Base-by-base conservation (phyloP, 345 rosid genomes). In the Durio zibethinus region DNA sequence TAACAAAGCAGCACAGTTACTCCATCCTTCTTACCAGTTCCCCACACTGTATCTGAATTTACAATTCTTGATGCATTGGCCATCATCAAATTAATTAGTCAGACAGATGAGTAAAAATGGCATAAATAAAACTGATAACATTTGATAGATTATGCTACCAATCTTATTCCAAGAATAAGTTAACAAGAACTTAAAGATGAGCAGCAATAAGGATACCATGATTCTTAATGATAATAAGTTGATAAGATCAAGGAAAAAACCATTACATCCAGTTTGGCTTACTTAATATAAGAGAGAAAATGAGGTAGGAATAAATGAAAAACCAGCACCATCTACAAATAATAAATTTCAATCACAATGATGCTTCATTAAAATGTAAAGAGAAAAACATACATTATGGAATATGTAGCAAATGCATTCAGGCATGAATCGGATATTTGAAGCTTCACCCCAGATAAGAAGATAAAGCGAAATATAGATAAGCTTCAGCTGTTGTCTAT, bases 401-500 rank as follows among this genome's bases (percentile, higher is more conserved):
- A 96, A 94, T 72, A 96, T 94, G 89, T 92, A 96, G 92, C 99
- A 94, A 73, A 96, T 80, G 87, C 99, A 96, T 84, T 96, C 99
- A 27, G 99, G 98, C 99, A 96, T 94, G 86, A 96, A 96, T 25
- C 99, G 92, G 68, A 94, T 84, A 84, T 96, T 96, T 82, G 99
- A 96, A 85, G 99, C 98, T 88, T 96, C 99, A 23, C 99, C 99
- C 99, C 99, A 96, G 78, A 96, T 91, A 75, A 96, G 98, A 84
- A 93, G 94, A 84, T 90, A 96, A 59, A 96, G 93, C 4, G 90
- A 88, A 69, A 92, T 88, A 79, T 94, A 96, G 76, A 96, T 72
- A 81, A 96, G 98, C 83, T 88, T 82, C 65, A 88, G 56, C 72
- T 86, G 97, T 81, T 89, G 92, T 79, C 70, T 70, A 65, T 92